Evolutionary conservation across 352 stramenopile species (phyloP).

Genomic region (Pythium volutum): DNA sequence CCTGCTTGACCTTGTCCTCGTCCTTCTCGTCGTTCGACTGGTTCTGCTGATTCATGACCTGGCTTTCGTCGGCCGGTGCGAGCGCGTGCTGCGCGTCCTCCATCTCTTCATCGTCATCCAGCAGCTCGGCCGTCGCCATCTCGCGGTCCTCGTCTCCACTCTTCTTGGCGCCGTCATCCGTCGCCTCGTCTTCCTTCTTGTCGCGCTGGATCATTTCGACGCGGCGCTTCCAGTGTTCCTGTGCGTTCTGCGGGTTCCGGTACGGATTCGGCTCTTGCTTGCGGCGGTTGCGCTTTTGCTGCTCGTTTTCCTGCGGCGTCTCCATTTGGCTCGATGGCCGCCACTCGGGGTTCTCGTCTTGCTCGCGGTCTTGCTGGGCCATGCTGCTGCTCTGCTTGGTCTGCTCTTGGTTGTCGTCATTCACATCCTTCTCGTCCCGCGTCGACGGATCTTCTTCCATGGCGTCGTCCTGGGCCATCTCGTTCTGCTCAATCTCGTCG

Average conservation of each 20-base stretch:
- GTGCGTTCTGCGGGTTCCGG: slow-evolving; percentile 92
- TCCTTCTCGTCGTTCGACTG: slow-evolving; percentile 36
- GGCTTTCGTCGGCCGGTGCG: slow-evolving; percentile 40
- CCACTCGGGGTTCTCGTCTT: slow-evolving; percentile 37
- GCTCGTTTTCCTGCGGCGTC: slow-evolving; percentile 45
- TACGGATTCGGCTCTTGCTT: slow-evolving; percentile 94
- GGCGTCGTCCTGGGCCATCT: slow-evolving; percentile 32
- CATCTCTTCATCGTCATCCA: slow-evolving; percentile 42
- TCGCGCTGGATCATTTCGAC: slow-evolving; percentile 86
- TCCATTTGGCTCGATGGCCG: slow-evolving; percentile 33
- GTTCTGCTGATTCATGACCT: slow-evolving; percentile 35
- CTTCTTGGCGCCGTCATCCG: slow-evolving; percentile 5
- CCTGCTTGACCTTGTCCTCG: slow-evolving; percentile 43
- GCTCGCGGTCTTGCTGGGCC: slow-evolving; percentile 42
- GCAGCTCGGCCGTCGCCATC: slow-evolving; percentile 34
- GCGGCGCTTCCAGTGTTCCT: slow-evolving; percentile 97
- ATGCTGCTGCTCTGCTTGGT: slow-evolving; percentile 44
- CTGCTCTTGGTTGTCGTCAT: slow-evolving; percentile 56
- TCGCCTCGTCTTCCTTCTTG: slow-evolving; percentile 28
- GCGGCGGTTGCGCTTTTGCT: slow-evolving; percentile 72
- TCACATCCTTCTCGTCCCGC: slow-evolving; percentile 34
- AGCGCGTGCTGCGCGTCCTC: slow-evolving; percentile 40
- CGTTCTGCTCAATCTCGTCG: slow-evolving; percentile 61
- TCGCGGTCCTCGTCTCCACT: slow-evolving; percentile 21
- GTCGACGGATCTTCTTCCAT: slow-evolving; percentile 40